Evolutionary conservation across 2,329 filamentous ascomycete species (phyloP).

Genomic region (Rhinocladiella mackenziei): DNA sequence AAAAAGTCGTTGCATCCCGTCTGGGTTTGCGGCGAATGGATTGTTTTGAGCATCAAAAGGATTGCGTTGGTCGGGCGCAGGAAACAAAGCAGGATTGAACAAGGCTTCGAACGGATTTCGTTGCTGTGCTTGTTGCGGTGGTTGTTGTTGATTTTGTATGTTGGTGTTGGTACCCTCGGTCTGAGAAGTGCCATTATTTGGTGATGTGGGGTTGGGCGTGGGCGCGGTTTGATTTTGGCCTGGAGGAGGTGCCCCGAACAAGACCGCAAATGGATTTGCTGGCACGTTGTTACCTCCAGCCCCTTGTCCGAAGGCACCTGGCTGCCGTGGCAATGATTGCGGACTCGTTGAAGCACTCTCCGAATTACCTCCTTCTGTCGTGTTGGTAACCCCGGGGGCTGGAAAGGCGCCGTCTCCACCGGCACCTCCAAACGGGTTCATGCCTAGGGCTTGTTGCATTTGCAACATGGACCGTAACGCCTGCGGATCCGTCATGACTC

Average conservation of each 20-base stretch:
- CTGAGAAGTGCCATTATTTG: neutral
- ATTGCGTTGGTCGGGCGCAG: slow-evolving; percentile 31
- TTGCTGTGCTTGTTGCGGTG: slow-evolving; percentile 34
- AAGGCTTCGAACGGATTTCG: slow-evolving; percentile 67
- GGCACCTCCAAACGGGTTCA: slow-evolving; percentile 50
- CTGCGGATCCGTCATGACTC: slow-evolving; percentile 89
- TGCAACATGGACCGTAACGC: slow-evolving; percentile 76
- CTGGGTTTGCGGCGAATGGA: slow-evolving; percentile 57
- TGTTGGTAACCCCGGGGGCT: slow-evolving; percentile 87
- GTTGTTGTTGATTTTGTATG: slow-evolving; percentile 31
- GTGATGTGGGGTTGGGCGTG: slow-evolving; percentile 1
- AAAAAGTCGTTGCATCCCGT: slow-evolving; percentile 56
- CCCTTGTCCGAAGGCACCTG: slow-evolving; percentile 32
- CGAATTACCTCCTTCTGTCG: slow-evolving; percentile 51
- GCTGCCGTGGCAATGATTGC: slow-evolving; percentile 28
- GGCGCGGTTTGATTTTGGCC: slow-evolving; percentile 15
- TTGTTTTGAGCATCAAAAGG: slow-evolving; percentile 40
- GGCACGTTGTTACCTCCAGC: slow-evolving; percentile 18
- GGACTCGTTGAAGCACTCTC: slow-evolving; percentile 37
- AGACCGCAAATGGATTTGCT: slow-evolving; percentile 65
- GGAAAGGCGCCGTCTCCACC: slow-evolving; percentile 64
- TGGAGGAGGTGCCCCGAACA: slow-evolving; percentile 48
- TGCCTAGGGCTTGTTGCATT: slow-evolving; percentile 66
- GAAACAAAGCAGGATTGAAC: slow-evolving; percentile 49
- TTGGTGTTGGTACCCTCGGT: slow-evolving; percentile 1